These are phyloP conservation scores for Tetrapisispora arboricola DNA, from an alignment of 805 yeast genomes.

Conservation along the genomic window DNA sequence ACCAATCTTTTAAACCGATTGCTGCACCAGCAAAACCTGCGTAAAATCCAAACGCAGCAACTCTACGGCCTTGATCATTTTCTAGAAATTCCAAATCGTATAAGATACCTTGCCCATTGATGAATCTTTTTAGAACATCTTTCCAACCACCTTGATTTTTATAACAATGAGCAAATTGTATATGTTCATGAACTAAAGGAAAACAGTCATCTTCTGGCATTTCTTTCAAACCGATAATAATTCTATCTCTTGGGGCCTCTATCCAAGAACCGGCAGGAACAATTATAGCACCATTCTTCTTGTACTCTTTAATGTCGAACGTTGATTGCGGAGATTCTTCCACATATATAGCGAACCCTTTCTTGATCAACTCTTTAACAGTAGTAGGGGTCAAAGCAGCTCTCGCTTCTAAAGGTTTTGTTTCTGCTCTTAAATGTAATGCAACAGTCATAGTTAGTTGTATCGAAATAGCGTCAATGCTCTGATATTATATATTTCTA, in stretches of 20 bases:
- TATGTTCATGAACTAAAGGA: conserved; percentile 92
- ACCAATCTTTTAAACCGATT: conserved; percentile 88
- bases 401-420: conserved; percentile 94
- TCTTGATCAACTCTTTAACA: conserved; percentile 68
- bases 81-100: conserved; percentile 93
- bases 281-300: conserved; percentile 68
- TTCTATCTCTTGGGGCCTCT: conserved; percentile 78
- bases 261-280: conserved; percentile 95
- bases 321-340: conserved; percentile 82
- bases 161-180: conserved; percentile 98
- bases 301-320: conserved; percentile 68
- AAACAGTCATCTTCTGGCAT: conserved; percentile 81
- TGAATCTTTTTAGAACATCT: conserved; percentile 80
- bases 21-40: conserved; percentile 99
- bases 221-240: conserved; percentile 90
- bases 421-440: conserved; percentile 90
- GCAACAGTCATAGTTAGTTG: conserved; percentile 35
- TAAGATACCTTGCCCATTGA: conserved; percentile 79
- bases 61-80: conserved; percentile 93
- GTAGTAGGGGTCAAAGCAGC: conserved; percentile 94
- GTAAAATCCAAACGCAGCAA: conserved; percentile 98
- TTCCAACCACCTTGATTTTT: conserved; percentile 97
- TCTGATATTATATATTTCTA: too few species aligned
- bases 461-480: too few species aligned
- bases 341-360: conserved; percentile 82